phyloP scores from a whole-genome alignment of 2,329 filamentous ascomycete species.

The Sporothrix phasma region DNA sequence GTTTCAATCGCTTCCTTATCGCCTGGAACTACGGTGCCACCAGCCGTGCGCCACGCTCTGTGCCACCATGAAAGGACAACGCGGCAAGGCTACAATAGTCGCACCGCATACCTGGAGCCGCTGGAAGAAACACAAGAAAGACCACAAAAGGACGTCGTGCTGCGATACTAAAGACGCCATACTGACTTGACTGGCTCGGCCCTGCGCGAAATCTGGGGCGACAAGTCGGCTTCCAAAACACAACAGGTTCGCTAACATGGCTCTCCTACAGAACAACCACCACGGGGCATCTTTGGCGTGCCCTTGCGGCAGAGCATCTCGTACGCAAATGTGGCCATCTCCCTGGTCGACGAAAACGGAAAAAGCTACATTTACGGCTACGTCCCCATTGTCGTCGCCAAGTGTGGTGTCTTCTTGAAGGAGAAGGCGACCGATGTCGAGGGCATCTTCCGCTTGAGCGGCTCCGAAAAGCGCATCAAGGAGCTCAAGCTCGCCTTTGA shows the following conservation, averaged over 20 bases:
- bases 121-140: constrained; percentile 4
- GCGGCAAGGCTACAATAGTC: constrained; percentile 13
- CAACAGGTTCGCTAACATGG: neutral
- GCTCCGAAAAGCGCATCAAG: constrained; percentile 96
- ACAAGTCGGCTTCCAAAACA: no score
- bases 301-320: constrained; percentile 89
- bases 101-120: constrained; percentile 17
- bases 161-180: no score
- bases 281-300: constrained; percentile 84
- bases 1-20: neutral
- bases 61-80: neutral
- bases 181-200: neutral
- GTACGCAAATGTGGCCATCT: constrained; percentile 97
- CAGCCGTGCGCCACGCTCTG: constrained; percentile 12
- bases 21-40: constrained; percentile 3
- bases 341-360: constrained; percentile 81
- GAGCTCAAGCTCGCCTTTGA: constrained; percentile 88
- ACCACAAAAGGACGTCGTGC: neutral
- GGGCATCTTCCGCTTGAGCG: constrained; percentile 91
- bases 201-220: neutral
- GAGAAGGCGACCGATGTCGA: constrained; percentile 95
- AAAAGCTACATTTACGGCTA: constrained; percentile 98
- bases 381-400: constrained; percentile 95
- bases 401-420: constrained; percentile 94
- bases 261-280: constrained; percentile 32